phyloP scores from a whole-genome alignment of 257 asterid species.

The Paulownia fortunei region DNA sequence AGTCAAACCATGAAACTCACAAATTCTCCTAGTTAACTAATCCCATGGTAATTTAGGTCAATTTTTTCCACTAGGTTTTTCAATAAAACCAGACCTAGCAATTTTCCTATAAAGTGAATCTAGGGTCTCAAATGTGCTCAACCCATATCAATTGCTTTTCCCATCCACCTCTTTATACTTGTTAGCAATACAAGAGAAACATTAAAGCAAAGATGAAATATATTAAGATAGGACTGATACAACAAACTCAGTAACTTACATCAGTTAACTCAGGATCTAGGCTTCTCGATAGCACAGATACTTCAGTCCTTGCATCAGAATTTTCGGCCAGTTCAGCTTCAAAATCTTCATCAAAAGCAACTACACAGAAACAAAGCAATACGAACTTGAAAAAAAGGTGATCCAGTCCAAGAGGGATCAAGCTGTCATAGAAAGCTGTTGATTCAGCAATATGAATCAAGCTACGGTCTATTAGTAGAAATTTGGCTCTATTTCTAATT shows the following conservation, averaged over 20 bases:
- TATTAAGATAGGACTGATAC: not conserved
- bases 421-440: conserved; percentile 17
- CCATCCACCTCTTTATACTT: conserved; percentile 15
- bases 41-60: not conserved
- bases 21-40: not conserved
- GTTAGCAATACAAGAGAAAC: not conserved
- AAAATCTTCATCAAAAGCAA: conserved; percentile 99
- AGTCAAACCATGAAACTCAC: not conserved
- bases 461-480: conserved; percentile 11
- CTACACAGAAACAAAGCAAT: conserved; percentile 39
- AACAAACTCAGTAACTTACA: conserved; percentile 49
- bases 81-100: not conserved
- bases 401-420: conserved; percentile 4
- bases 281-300: conserved; percentile 72
- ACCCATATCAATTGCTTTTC: not conserved
- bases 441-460: conserved; percentile 24
- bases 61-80: not conserved
- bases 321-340: conserved; percentile 91
- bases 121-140: not conserved
- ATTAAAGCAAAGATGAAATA: conserved; percentile 27
- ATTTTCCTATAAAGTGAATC: not conserved
- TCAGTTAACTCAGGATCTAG: conserved; percentile 85
- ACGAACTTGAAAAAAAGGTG: not conserved
- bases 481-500: conserved; percentile 8
- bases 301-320: conserved; percentile 80